Percentiles rank a stretch among this genome's conserved stretches.
These are phyloP conservation scores for Cyphellophora attinorum DNA, from an alignment of 2,329 filamentous ascomycete species.

Conservation along the genomic window DNA sequence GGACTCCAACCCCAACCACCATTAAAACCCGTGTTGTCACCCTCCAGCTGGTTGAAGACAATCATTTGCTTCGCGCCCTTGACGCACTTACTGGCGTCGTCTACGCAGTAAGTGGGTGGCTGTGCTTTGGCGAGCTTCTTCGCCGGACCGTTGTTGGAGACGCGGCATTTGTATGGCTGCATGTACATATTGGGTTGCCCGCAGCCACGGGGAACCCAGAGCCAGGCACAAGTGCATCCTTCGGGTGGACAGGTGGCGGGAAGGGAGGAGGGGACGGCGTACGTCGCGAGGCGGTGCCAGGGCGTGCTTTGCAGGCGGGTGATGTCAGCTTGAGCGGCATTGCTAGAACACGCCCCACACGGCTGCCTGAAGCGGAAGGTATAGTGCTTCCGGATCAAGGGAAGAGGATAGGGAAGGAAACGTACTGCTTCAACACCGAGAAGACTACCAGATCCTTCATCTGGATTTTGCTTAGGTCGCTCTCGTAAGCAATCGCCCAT, in stretches of 20 bases:
- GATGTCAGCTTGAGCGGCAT: no score
- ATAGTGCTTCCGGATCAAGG: no score
- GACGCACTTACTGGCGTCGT: constrained; percentile 33
- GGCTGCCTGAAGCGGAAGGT: no score
- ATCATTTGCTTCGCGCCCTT: constrained; percentile 43
- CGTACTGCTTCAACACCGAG: constrained; percentile 34
- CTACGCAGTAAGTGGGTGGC: constrained; percentile 33
- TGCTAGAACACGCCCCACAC: no score
- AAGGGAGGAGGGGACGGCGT: constrained; percentile 26
- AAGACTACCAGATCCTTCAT: constrained; percentile 46
- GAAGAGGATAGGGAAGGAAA: constrained; percentile 5
- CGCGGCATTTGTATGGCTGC: constrained; percentile 41
- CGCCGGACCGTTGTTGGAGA: constrained; percentile 29
- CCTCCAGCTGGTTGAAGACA: constrained; percentile 32
- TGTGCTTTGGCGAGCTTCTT: constrained; percentile 29
- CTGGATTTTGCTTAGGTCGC: constrained; percentile 36
- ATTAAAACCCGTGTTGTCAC: constrained; percentile 7
- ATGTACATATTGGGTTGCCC: constrained; percentile 37
- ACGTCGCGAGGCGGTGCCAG: constrained; percentile 29
- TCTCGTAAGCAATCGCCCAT: constrained; percentile 42
- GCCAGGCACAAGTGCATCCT: constrained; percentile 33
- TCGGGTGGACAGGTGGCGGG: constrained; percentile 26
- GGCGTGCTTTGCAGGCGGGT: constrained; percentile 23
- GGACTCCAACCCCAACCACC: constrained; percentile 3
- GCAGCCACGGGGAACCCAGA: constrained; percentile 31